Evolutionary conservation across 108 stramenopile genomes (phyloP), one percentile per base, ranked within the genome.

Genomic region (Conticribra weissflogii): DNA sequence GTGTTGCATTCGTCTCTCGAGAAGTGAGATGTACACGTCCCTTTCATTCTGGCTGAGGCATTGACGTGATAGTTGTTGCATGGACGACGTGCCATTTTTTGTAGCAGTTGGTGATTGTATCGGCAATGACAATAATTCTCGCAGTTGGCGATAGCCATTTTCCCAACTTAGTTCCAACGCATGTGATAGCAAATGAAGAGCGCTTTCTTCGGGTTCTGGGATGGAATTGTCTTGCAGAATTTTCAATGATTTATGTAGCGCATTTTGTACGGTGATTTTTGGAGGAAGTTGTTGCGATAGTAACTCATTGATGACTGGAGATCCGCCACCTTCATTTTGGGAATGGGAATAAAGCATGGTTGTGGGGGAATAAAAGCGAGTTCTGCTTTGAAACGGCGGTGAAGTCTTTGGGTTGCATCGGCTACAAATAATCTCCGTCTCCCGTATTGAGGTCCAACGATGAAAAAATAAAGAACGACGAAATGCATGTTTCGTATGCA

Each of bases 181-280:
- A 51, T 61, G 54, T 1, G 90, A 86, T 24, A 91, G 58, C 36
- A 94, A 65, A 55, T 94, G 86, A 25, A 74, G 48, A 8, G 75
- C 88, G 17, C 88, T 89, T 24, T 71, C 75, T 45, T 79, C 76
- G 33, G 90, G 84, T 72, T 94, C 90, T 9, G 79, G 78, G 2
- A 88, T 74, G 8, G 77, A 62, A 9, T 58, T n/a, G 1, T 66
- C 41, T 36, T 85, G 51, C 30, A 92, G 64, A 8, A 75, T 51
- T 34, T 80, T 36, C 8, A 79, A 65, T 2, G 85, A 86, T 28
- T 49, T 56, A 59, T 74, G 65, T 1, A 86, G 45, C 32, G 83
- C 80, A 78, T 86, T 27, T 32, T 49, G 32, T 16, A 89, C 60
- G 27, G 86, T 74, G 3, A 7, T 48, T 14, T 56, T 63, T 24